Percentiles rank a stretch among this genome's conserved stretches.
These are phyloP conservation scores for Botrytis pseudocinerea DNA, from an alignment of 2,329 filamentous ascomycete species.

Conservation along the genomic window DNA sequence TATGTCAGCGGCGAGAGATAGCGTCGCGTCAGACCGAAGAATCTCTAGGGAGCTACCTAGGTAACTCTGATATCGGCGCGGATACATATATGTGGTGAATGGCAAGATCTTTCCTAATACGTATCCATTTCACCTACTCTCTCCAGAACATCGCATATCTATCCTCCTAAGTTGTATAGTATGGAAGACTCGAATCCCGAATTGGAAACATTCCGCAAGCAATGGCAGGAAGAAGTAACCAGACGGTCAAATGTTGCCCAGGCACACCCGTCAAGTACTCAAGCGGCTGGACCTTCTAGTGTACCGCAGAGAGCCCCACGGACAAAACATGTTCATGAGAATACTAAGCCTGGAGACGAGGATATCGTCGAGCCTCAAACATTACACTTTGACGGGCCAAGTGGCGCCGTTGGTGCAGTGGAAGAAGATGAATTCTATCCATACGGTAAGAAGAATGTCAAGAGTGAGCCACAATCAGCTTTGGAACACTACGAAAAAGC, in stretches of 20 bases:
- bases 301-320: constrained; percentile 29
- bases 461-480: constrained; percentile 66
- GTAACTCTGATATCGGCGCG: not conserved
- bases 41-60: not conserved
- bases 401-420: constrained; percentile 4
- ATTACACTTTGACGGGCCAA: constrained; percentile 26
- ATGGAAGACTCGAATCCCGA: constrained; percentile 60
- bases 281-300: constrained; percentile 28
- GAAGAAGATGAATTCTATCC: constrained; percentile 21
- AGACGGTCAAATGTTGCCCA: constrained; percentile 32
- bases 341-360: constrained; percentile 24
- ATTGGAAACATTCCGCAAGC: constrained; percentile 79
- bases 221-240: constrained; percentile 74
- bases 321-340: not conserved
- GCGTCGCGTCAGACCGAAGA: not conserved
- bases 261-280: constrained; percentile 20
- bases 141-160: no score
- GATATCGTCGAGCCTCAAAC: constrained; percentile 27
- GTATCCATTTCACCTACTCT: not conserved
- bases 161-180: not conserved
- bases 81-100: not conserved
- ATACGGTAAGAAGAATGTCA: constrained; percentile 24
- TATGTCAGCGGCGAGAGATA: constrained; percentile 27
- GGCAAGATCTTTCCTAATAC: not conserved
- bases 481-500: constrained; percentile 92